Evolutionary conservation across 768 basidiomycete genomes (phyloP).

Genomic region (Agrocybe pediades): DNA sequence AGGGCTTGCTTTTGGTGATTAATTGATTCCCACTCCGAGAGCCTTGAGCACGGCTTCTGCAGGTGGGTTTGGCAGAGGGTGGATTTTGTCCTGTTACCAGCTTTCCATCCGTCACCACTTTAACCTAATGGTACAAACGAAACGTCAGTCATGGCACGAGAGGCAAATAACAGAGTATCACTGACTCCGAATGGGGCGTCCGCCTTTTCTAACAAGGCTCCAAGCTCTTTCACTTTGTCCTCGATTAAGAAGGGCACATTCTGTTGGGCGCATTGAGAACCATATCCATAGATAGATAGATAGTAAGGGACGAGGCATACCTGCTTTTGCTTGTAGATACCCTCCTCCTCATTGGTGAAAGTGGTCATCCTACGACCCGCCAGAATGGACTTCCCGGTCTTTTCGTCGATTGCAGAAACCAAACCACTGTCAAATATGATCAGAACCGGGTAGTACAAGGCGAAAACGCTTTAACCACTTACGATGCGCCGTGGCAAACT

Average conservation of each 20-base stretch:
- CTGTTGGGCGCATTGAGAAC: slow-evolving; percentile 21
- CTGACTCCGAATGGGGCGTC: slow-evolving; percentile 57
- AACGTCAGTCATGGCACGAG: not conserved
- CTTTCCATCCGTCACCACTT: slow-evolving; percentile 59
- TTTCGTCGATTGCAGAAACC: slow-evolving; percentile 51
- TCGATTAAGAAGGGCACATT: slow-evolving; percentile 74
- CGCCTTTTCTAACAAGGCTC: slow-evolving; percentile 65
- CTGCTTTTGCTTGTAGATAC: slow-evolving; percentile 42
- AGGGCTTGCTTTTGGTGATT: too few relatives aligned
- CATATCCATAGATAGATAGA: not conserved
- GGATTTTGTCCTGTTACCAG: slow-evolving; percentile 73
- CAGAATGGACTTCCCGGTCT: slow-evolving; percentile 64
- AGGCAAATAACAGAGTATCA: slow-evolving; percentile 13
- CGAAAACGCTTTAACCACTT: slow-evolving; percentile 22
- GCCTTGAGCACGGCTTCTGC: slow-evolving; percentile 59
- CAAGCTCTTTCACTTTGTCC: slow-evolving; percentile 59
- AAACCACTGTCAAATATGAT: slow-evolving; percentile 46
- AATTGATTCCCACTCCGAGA: slow-evolving; percentile 25
- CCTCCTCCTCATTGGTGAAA: slow-evolving; percentile 76
- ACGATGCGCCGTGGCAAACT: slow-evolving; percentile 84
- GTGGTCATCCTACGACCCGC: slow-evolving; percentile 58
- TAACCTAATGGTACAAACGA: slow-evolving; percentile 28
- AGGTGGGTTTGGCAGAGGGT: slow-evolving; percentile 56
- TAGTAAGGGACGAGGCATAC: slow-evolving; percentile 25
- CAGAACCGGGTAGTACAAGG: not conserved